phyloP scores from a whole-genome alignment of 345 rosid species.

The Balakata baccata region DNA sequence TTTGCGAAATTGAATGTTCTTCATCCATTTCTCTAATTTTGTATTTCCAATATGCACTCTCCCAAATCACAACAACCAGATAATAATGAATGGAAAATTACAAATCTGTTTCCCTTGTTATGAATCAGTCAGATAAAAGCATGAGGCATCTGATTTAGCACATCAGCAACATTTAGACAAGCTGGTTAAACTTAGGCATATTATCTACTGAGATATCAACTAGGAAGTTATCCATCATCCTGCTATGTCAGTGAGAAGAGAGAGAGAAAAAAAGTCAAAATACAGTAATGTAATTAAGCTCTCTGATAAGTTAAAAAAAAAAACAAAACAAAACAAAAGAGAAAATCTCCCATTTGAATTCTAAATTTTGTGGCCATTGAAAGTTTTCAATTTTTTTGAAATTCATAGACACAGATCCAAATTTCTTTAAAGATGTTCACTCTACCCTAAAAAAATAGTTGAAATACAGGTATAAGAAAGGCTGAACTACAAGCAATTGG shows the following conservation, averaged over 20 bases:
- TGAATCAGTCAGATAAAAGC: background rate
- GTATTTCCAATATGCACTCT: constrained; percentile 1
- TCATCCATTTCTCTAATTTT: constrained; percentile 22
- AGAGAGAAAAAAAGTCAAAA: background rate
- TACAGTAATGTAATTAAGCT: background rate
- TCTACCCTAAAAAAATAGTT: background rate
- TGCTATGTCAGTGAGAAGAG: background rate
- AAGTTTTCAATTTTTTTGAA: background rate
- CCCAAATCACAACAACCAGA: background rate
- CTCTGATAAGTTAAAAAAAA: background rate
- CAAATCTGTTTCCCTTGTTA: too few relatives aligned
- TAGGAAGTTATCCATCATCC: too few relatives aligned
- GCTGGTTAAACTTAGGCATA: background rate
- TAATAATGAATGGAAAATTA: background rate
- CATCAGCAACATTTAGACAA: background rate
- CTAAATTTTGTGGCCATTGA: background rate
- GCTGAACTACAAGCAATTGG: background rate
- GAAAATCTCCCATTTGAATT: background rate
- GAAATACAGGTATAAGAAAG: background rate
- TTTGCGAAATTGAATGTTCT: constrained; percentile 22
- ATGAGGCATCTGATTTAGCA: background rate
- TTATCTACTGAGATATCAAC: background rate
- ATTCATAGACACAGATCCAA: background rate
- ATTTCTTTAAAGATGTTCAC: background rate
- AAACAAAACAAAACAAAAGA: background rate